Base-by-base conservation (phyloP, 2,329 filamentous ascomycete genomes). In the Phyllachora maydis region DNA sequence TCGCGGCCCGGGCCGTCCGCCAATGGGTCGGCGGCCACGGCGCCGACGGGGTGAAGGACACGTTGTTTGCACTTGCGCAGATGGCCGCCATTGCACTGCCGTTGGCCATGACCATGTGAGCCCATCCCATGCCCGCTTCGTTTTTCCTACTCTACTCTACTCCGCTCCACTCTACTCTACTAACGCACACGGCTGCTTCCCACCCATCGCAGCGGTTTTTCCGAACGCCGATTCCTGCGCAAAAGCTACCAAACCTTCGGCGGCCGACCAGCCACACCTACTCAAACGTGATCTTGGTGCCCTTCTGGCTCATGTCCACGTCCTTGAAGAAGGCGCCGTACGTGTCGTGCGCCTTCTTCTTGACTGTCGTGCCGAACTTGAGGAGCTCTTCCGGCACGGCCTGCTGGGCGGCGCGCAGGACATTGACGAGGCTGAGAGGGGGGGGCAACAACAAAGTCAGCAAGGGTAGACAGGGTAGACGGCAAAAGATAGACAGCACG, bases 301-400 rank as follows among this genome's bases (percentile, higher is more conserved):
- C 72, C 47, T 77, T 73, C 51, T 85, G 75, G 45, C 65, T 78
- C 46, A 72, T 72, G 37, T 79, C 76, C 6, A 78, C 70, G 37
- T 93, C 81, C 51, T 88, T 92, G 60, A 77, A 92, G 46, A 95
- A 95, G 16, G 82, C 81, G 27, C 88, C 88, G 43, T 95, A 98
- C 22, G 78, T 76, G 40, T 82, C 77, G 52, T 98, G 88, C 23
- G 71, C 66, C 81, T 95, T 95, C 68, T 91, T 93, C 68, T 95
- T 98, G 24, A 98, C 88, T 1, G 85, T 95, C 12, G 82, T 91
- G 39, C 88, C 88, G 37, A 93, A 98, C 52, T 91, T 93, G 46
- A 95, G 59, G 18, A 98, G 56, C 14, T 79, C 76, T 20, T 92
- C 81, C 3, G 88, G 88, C 1, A 98, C 79, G 8, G 70, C 62